Evolutionary conservation across 108 stramenopile genomes (phyloP), one percentile per base, ranked within the genome.

Genomic region (Conticribra guillardii): DNA sequence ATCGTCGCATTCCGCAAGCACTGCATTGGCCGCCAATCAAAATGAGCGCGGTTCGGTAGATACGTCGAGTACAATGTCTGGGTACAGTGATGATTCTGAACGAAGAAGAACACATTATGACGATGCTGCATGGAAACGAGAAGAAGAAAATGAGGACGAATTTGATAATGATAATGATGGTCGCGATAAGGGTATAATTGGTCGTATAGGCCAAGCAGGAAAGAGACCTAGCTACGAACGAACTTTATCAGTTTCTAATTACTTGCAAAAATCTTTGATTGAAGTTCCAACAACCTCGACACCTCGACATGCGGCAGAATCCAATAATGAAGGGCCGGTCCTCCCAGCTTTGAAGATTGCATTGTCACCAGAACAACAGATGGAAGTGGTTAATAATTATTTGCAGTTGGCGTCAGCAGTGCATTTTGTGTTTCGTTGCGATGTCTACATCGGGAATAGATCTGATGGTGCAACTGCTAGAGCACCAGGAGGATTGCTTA

Each of bases 361-460:
- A 4, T 30, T 72, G 30, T 67, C 71, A 22, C 32, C 60, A 17
- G 30, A 67, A 51, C 58, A 55, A 37, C 64, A 59, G 50, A 64
- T 73, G 11, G 56, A 65, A 44, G 73, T 73, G 65, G 77, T 76
- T 67, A 51, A 26, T 9, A 50, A 32, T 18, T 85, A 85, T 53
- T 61, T 70, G 14, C 18, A 73, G 24, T 19, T 82, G 17, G 78
- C 64, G 27, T 79, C 68, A n/a, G 84, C 80, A 1, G 57, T 82
- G 26, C 84, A 85, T 48, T 85, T 85, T 67, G 49, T 79, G n/a
- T 82, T 85, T 54, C 71, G 84, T 16, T 75, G 70, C 34, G 84
- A 85, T 30, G 69, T 85, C 0, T 76, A 55, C 41, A 50, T 79
- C 22, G 45, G 49, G 3, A 69, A 41, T 52, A 32, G 71, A 17